A percentile compares a stretch with the other conserved stretches of the same genome.
These are phyloP conservation scores for Dendrobium catenatum DNA, from an alignment of 106 monocot species.

Conservation along the genomic window DNA sequence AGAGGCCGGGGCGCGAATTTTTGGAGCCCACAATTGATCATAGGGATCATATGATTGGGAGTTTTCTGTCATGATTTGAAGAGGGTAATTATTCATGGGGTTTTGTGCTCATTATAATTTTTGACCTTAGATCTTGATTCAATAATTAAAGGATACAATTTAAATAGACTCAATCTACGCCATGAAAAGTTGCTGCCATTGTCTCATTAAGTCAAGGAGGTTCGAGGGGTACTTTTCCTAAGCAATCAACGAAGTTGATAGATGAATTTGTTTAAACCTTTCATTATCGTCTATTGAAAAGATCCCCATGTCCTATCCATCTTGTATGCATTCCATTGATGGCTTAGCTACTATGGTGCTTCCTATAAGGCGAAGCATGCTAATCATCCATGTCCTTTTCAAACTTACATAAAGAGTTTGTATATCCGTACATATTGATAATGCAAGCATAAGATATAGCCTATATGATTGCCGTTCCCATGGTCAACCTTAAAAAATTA, in stretches of 20 bases:
- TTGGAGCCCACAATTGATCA: too few relatives aligned
- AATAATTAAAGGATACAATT: neutral
- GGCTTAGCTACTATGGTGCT: neutral
- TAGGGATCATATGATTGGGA: too few relatives aligned
- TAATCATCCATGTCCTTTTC: neutral
- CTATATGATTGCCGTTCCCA: neutral
- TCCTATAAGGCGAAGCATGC: neutral
- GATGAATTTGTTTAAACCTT: neutral
- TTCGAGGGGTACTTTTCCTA: neutral
- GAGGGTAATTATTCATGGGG: too few relatives aligned
- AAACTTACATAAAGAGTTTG: neutral
- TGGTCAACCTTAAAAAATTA: neutral
- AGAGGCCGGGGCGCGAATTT: too few relatives aligned
- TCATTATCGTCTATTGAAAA: neutral
- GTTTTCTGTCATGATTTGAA: too few relatives aligned
- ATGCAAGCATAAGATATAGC: neutral
- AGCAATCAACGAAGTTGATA: neutral
- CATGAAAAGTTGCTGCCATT: neutral
- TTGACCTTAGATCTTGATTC: too few relatives aligned
- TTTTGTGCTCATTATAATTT: too few relatives aligned
- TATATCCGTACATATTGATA: neutral
- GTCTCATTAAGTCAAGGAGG: too few relatives aligned
- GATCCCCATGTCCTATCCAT: neutral
- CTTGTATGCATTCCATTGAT: neutral
- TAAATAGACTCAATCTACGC: neutral